Evolutionary conservation across 164 flowering plant genomes (phyloP).

Genomic region (Aristolochia californica): DNA sequence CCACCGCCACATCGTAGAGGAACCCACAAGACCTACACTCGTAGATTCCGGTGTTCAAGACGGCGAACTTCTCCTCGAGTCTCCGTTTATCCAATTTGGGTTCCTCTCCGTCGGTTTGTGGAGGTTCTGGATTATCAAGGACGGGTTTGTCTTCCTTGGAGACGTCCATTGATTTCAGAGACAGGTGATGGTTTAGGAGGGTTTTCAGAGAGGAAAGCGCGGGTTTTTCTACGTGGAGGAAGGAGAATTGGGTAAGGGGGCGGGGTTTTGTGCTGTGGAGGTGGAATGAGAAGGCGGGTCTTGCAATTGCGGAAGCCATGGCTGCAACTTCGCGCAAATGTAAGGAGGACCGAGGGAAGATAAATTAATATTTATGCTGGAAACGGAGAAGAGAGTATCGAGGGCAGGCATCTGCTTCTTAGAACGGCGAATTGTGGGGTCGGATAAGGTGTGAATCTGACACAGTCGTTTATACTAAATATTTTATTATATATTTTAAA

Average conservation of each 20-base stretch:
- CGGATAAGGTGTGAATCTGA: constrained; percentile 3
- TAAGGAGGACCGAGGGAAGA: neutral
- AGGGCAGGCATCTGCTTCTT: neutral
- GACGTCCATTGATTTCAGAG: constrained; percentile 41
- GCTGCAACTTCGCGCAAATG: neutral
- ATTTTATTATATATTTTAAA: no score
- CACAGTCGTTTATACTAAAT: no score
- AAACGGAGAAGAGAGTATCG: neutral
- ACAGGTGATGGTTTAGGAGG: constrained; percentile 13
- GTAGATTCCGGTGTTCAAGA: constrained; percentile 74
- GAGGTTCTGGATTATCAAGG: constrained; percentile 19
- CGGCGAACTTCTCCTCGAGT: constrained; percentile 77
- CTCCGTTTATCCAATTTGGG: constrained; percentile 39
- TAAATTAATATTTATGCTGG: no score
- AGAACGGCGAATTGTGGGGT: neutral
- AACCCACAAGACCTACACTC: constrained; percentile 92
- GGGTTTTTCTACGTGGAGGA: constrained; percentile 1
- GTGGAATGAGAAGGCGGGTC: constrained; percentile 39
- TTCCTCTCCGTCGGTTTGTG: constrained; percentile 10
- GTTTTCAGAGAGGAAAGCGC: constrained; percentile 11
- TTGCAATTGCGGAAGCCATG: constrained; percentile 49
- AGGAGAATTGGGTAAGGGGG: constrained; percentile 21
- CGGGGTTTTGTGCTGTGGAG: constrained; percentile 17
- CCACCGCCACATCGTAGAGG: constrained; percentile 52
- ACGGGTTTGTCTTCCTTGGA: constrained; percentile 58